Conservation (phyloP, 2,329 filamentous ascomycete genomes). For the Cladorrhinum sp. region DNA sequence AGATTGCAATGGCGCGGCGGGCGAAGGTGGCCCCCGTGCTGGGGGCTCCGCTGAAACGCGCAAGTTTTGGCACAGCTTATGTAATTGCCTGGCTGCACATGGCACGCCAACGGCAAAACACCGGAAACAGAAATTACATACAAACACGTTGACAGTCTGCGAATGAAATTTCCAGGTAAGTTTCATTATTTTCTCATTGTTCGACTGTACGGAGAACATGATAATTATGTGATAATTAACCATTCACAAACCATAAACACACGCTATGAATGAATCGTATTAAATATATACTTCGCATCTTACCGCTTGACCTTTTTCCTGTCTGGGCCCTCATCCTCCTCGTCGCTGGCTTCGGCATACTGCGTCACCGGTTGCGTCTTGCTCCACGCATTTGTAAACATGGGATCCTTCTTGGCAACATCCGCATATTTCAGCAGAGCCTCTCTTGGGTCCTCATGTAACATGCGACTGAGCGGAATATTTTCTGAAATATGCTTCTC, state of each 20-base stretch:
- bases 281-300: slow-evolving; percentile 21
- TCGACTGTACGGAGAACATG: background rate
- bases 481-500: slow-evolving; percentile 83
- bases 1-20: slow-evolving; percentile 28
- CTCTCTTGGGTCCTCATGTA: slow-evolving; percentile 93
- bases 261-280: too few species aligned
- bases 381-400: slow-evolving; percentile 93
- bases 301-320: slow-evolving; percentile 60
- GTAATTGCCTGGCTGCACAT: slow-evolving; percentile 7
- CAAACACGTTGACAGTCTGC: too few species aligned
- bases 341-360: slow-evolving; percentile 85
- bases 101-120: slow-evolving; percentile 11
- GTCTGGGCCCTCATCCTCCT: slow-evolving; percentile 67
- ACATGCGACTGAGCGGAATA: slow-evolving; percentile 86
- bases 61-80: slow-evolving; percentile 25
- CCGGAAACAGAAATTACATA: slow-evolving; percentile 1
- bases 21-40: slow-evolving; percentile 27
- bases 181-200: background rate
- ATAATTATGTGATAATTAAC: background rate
- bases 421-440: slow-evolving; percentile 93
- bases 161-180: background rate
- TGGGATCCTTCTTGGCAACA: slow-evolving; percentile 84
- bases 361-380: slow-evolving; percentile 88
- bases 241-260: too few species aligned
- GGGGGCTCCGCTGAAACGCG: slow-evolving; percentile 19